Conservation (phyloP, 176 grass and related monocot genomes). For the Aegilops longissima region DNA sequence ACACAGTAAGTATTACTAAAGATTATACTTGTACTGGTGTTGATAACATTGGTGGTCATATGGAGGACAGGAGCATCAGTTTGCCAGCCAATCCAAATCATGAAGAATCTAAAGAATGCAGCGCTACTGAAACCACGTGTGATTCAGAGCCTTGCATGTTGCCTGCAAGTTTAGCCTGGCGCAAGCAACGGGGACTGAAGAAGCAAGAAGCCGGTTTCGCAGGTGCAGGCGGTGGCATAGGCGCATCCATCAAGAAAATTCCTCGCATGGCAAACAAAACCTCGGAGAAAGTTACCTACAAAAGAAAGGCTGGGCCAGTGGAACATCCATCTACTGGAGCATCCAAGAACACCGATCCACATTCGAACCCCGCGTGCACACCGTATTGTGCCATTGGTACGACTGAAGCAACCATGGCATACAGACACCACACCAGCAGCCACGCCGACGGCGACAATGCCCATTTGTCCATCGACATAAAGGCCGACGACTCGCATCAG, state of each 20-base stretch:
- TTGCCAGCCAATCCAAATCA: slow-evolving; percentile 21
- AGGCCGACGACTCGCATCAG: slow-evolving; percentile 2
- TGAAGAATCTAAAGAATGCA: slow-evolving; percentile 8
- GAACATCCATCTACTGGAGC: slow-evolving; percentile 10
- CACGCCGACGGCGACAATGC: background rate
- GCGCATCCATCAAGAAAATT: background rate
- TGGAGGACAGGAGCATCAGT: background rate
- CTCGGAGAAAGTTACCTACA: background rate
- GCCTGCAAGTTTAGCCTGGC: slow-evolving; percentile 8
- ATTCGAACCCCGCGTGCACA: too few relatives aligned
- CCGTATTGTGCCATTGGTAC: background rate
- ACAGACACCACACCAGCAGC: background rate
- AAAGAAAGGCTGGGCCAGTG: background rate
- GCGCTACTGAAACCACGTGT: background rate
- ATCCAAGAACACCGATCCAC: background rate
- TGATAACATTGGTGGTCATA: background rate
- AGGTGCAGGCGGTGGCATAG: background rate
- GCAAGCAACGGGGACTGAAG: background rate
- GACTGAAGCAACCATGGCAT: background rate
- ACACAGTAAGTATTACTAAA: slow-evolving; percentile 2
- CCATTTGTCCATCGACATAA: background rate
- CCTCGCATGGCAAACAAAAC: slow-evolving; percentile 1
- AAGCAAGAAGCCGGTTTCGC: background rate
- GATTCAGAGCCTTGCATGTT: background rate
- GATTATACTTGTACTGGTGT: background rate